These are phyloP conservation scores for Trichophyton mentagrophytes DNA, from an alignment of 2,329 filamentous ascomycete genomes.

Conservation along the genomic window DNA sequence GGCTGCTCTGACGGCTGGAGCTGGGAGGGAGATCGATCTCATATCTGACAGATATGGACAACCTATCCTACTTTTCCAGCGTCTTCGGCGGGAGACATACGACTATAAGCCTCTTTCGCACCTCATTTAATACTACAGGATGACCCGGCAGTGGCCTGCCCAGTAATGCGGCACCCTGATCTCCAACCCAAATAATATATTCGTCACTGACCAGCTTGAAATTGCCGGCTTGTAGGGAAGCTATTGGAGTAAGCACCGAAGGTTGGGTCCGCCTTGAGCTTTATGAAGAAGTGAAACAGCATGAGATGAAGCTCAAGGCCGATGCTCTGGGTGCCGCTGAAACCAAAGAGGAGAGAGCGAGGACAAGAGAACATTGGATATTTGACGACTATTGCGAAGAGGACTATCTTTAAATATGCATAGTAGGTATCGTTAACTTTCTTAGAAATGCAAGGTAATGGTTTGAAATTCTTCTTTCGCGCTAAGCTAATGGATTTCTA, in stretches of 20 bases:
- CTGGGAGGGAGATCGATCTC: slow-evolving; percentile 11
- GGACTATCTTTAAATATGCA: slow-evolving; percentile 1
- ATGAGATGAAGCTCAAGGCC: not conserved
- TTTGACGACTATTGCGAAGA: slow-evolving; percentile 9
- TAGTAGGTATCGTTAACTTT: not conserved
- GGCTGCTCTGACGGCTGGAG: not conserved
- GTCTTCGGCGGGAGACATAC: slow-evolving; percentile 13
- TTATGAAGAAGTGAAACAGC: slow-evolving; percentile 4
- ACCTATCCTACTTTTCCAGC: slow-evolving; percentile 13
- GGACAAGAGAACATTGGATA: slow-evolving; percentile 7
- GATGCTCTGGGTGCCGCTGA: slow-evolving; percentile 5
- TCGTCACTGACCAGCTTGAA: slow-evolving; percentile 18
- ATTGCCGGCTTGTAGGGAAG: slow-evolving; percentile 14
- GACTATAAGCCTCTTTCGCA: slow-evolving; percentile 11
- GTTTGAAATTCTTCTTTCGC: too few species aligned
- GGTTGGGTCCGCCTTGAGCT: slow-evolving; percentile 6
- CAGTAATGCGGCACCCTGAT: slow-evolving; percentile 18
- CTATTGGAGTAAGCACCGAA: slow-evolving; percentile 6
- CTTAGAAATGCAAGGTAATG: too few species aligned
- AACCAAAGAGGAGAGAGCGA: slow-evolving; percentile 1
- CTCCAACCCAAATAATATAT: slow-evolving; percentile 23
- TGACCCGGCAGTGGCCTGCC: slow-evolving; percentile 10
- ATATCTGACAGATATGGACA: slow-evolving; percentile 12
- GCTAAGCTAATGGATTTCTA: too few species aligned
- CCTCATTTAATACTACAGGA: slow-evolving; percentile 5